phyloP scores from a whole-genome alignment of 306 rosid genomes.

The Morella rubra region DNA sequence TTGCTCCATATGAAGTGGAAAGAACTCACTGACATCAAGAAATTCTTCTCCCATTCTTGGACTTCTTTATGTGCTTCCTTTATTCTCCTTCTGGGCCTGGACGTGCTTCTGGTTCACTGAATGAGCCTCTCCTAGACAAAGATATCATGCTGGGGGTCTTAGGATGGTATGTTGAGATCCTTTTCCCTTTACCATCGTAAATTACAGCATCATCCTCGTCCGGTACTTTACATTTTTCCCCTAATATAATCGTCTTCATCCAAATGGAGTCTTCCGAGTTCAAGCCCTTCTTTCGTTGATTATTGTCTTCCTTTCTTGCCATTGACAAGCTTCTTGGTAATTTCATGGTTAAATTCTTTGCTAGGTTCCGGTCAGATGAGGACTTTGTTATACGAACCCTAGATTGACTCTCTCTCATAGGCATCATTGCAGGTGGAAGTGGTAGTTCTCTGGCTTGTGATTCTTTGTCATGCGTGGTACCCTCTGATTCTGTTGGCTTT shows the following conservation, averaged over 20 bases:
- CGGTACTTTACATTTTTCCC: slow-evolving; percentile 65
- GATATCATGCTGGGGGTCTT: slow-evolving; percentile 33
- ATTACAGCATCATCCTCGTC: slow-evolving; percentile 51
- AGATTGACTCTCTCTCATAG: not conserved
- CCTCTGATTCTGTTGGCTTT: slow-evolving; percentile 7
- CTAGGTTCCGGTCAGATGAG: slow-evolving; percentile 43
- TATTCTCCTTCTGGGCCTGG: slow-evolving; percentile 9
- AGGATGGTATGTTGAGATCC: slow-evolving; percentile 61
- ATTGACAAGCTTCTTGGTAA: slow-evolving; percentile 55
- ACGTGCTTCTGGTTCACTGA: slow-evolving; percentile 35
- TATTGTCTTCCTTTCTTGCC: slow-evolving; percentile 39
- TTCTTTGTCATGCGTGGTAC: slow-evolving; percentile 10
- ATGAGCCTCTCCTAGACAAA: slow-evolving; percentile 43
- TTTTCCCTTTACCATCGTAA: slow-evolving; percentile 61
- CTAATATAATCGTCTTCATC: slow-evolving; percentile 84
- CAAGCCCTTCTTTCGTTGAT: slow-evolving; percentile 28
- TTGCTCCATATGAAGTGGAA: not conserved
- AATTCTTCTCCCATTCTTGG: not conserved
- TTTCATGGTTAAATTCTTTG: slow-evolving; percentile 45
- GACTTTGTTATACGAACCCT: slow-evolving; percentile 32
- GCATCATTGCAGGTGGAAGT: slow-evolving; percentile 57
- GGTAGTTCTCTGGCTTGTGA: slow-evolving; percentile 44
- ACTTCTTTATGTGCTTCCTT: not conserved
- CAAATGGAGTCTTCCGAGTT: slow-evolving; percentile 67
- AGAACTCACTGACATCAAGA: not conserved